Evolutionary conservation across 345 rosid genomes (phyloP).

Genomic region (Citrus hindsii): DNA sequence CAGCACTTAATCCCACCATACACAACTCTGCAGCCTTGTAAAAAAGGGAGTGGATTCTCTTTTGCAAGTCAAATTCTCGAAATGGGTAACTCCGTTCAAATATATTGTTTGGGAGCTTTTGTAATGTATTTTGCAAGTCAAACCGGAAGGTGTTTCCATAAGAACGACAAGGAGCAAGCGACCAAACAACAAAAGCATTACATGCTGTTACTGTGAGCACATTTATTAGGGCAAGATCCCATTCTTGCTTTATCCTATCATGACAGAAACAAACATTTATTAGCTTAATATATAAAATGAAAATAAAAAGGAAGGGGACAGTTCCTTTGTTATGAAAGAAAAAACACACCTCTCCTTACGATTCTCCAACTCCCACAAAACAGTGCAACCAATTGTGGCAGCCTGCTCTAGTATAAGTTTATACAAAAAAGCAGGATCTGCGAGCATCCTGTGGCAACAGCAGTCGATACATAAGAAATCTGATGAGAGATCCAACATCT

Average conservation of each 20-base stretch:
- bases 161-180: constrained; percentile 92
- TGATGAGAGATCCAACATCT: not conserved
- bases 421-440: constrained; percentile 88
- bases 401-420: constrained; percentile 83
- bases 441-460: constrained; percentile 69
- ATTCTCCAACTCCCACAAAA: constrained; percentile 87
- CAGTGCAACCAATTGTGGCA: constrained; percentile 82
- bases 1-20: constrained; percentile 71
- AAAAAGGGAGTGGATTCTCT: constrained; percentile 84
- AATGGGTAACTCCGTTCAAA: constrained; percentile 91
- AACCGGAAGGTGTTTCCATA: constrained; percentile 87
- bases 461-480: constrained; percentile 1
- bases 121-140: constrained; percentile 89
- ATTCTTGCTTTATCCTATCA: constrained; percentile 78
- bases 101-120: constrained; percentile 92
- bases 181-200: constrained; percentile 86
- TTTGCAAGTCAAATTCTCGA: constrained; percentile 83
- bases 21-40: constrained; percentile 86
- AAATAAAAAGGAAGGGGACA: not conserved
- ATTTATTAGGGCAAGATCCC: constrained; percentile 92
- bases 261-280: constrained; percentile 8
- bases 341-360: constrained; percentile 70
- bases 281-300: constrained; percentile 14
- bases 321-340: not conserved
- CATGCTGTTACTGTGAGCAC: constrained; percentile 79